Evolutionary conservation across 257 asterid genomes (phyloP), one percentile per base, ranked within the genome.

Genomic region (Capsicum pubescens): DNA sequence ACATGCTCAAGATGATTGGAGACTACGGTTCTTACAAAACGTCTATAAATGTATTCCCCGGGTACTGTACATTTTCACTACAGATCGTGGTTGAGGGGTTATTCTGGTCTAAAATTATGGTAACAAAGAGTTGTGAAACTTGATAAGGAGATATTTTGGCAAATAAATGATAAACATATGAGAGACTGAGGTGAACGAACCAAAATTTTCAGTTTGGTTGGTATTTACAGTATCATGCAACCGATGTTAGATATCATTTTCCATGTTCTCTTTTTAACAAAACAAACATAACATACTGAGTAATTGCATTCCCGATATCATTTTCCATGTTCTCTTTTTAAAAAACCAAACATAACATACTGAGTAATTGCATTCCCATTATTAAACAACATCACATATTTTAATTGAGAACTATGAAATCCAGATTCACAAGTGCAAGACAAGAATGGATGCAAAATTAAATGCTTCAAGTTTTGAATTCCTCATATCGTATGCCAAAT

Each of bases 401-500:
- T 76, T 26, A 21, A 76, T 13, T 52, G 61, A 52, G 42, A 76
- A 76, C 50, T 54, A 76, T 52, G 44, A 55, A 32, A 76, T 54
- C 26, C 63, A 76, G 21, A 74, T 32, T 50, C 81, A 76, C 46
- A 76, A 6, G 81, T 52, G 81, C 63, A 52, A 52, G 60, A 50
- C 14, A 48, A 55, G 26, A 54, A 32, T 54, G 63, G 60, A 26
- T 76, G 64, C 81, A 76, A 76, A 54, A 7, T 50, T 76, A 52
- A 54, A 76, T 76, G 64, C 16, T 39, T 39, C 54, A 39, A 69
- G 77, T 17, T 76, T 52, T 26, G 13, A 26, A 52, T 36, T 26
- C 26, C 14, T 3, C 14, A 14, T 72, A 50, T 50, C 21, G 7
- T 76, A 15, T 3, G 48, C 81, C 7, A 13, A 50, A 50, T 13